phyloP scores from a whole-genome alignment of 306 rosid genomes.

The Vigna mungo region DNA sequence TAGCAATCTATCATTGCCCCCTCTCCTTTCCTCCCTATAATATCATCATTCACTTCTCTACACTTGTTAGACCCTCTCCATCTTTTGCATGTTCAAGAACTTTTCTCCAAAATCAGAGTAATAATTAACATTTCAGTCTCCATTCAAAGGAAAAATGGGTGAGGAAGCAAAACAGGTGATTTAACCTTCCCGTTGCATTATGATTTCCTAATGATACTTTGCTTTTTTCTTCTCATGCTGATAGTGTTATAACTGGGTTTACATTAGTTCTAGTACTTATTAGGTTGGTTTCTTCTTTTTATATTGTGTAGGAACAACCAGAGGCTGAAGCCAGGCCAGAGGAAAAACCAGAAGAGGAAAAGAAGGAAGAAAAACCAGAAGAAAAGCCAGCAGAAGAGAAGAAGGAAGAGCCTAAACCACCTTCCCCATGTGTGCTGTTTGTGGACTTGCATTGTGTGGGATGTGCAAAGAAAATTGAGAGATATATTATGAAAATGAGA shows the following conservation, averaged over 20 bases:
- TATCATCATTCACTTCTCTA: constrained; percentile 13
- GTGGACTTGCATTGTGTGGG: constrained; percentile 95
- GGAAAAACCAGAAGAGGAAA: constrained; percentile 48
- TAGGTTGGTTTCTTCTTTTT: not conserved
- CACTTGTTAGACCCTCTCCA: constrained; percentile 7
- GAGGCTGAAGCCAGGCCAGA: constrained; percentile 52
- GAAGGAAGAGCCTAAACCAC: constrained; percentile 77
- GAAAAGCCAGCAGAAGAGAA: constrained; percentile 57
- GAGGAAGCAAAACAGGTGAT: constrained; percentile 76
- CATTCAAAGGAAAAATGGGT: constrained; percentile 61
- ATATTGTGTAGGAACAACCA: constrained; percentile 49
- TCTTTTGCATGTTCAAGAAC: constrained; percentile 10
- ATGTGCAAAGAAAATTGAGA: constrained; percentile 92
- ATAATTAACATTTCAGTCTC: constrained; percentile 25
- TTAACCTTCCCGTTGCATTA: constrained; percentile 31
- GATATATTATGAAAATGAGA: constrained; percentile 79
- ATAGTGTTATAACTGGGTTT: not conserved
- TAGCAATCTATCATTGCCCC: constrained; percentile 42
- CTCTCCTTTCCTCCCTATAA: constrained; percentile 47
- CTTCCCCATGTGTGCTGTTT: constrained; percentile 71
- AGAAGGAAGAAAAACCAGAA: constrained; percentile 46
- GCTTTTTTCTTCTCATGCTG: not conserved
- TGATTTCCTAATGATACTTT: constrained; percentile 20
- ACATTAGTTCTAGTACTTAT: constrained; percentile 11
- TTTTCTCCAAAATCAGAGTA: constrained; percentile 36